phyloP scores from a whole-genome alignment of 768 basidiomycete genomes.

The Boletus edulis region DNA sequence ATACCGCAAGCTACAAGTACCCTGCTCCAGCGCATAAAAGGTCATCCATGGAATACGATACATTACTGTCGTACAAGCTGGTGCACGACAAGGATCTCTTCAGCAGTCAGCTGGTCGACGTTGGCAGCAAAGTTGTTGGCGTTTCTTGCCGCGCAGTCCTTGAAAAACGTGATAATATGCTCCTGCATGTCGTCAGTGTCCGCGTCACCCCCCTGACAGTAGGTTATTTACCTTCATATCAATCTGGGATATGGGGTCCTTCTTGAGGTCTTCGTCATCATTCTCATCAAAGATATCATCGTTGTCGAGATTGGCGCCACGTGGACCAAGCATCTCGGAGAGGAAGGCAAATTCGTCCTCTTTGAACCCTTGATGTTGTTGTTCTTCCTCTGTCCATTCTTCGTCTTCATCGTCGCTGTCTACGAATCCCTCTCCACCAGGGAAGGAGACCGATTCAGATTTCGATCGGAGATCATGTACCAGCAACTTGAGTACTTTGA shows the following conservation, averaged over 20 bases:
- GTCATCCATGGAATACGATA: background rate
- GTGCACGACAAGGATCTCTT: slow-evolving; percentile 68
- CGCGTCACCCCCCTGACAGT: background rate
- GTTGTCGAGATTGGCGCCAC: slow-evolving; percentile 70
- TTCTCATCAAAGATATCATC: slow-evolving; percentile 71
- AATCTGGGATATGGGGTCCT: slow-evolving; percentile 83
- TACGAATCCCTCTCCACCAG: slow-evolving; percentile 55
- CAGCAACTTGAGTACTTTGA: slow-evolving; percentile 90
- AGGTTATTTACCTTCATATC: slow-evolving; percentile 59
- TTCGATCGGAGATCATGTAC: slow-evolving; percentile 80
- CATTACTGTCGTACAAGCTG: slow-evolving; percentile 39
- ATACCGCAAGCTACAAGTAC: slow-evolving; percentile 11
- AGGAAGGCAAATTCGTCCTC: slow-evolving; percentile 81
- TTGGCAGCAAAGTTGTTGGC: slow-evolving; percentile 58
- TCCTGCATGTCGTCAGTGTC: slow-evolving; percentile 39
- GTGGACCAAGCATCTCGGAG: slow-evolving; percentile 78
- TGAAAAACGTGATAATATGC: slow-evolving; percentile 68
- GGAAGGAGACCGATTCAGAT: slow-evolving; percentile 68
- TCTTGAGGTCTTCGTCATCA: slow-evolving; percentile 85
- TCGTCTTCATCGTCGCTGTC: slow-evolving; percentile 87
- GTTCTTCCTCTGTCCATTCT: slow-evolving; percentile 93
- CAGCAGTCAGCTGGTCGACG: slow-evolving; percentile 64
- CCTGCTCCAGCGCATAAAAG: background rate
- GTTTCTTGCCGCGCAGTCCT: slow-evolving; percentile 63
- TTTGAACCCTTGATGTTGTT: slow-evolving; percentile 53